Evolutionary conservation across 495 filamentous ascomycete genomes (phyloP).

Genomic region (Neurospora africana): DNA sequence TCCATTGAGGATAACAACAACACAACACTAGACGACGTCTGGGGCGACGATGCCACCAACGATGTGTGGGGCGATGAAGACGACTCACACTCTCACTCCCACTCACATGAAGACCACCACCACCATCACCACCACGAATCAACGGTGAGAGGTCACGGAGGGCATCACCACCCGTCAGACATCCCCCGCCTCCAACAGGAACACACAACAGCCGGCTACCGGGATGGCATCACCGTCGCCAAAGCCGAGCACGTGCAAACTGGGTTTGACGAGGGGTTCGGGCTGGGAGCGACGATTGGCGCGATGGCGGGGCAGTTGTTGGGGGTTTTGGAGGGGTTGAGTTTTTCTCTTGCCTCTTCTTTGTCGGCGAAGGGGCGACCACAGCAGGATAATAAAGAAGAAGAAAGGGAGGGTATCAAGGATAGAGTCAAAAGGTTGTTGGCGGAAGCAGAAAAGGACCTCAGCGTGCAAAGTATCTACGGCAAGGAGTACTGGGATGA

Average conservation of each 20-base stretch:
- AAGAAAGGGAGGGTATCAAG: slow-evolving; percentile 2
- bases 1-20: not conserved
- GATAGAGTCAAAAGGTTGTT: slow-evolving; percentile 30
- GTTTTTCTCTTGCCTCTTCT: slow-evolving; percentile 19
- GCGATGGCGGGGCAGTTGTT: slow-evolving; percentile 57
- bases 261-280: slow-evolving; percentile 84
- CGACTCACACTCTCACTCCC: not conserved
- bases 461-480: slow-evolving; percentile 55
- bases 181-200: slow-evolving; percentile 61
- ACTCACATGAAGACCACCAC: not conserved
- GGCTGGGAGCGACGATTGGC: slow-evolving; percentile 68
- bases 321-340: slow-evolving; percentile 60
- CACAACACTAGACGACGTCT: slow-evolving; percentile 19
- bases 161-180: slow-evolving; percentile 45
- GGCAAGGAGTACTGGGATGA: slow-evolving; percentile 45
- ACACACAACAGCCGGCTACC: slow-evolving; percentile 81
- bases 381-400: not conserved
- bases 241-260: slow-evolving; percentile 62
- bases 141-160: not conserved
- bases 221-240: slow-evolving; percentile 66
- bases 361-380: not conserved
- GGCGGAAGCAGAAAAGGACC: slow-evolving; percentile 44
- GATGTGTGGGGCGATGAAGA: not conserved
- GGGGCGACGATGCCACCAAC: slow-evolving; percentile 8
- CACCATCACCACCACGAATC: not conserved